Conservation (phyloP, 1,284 basidiomycete species). For the Sporisorium iseilematis-ciliati region DNA sequence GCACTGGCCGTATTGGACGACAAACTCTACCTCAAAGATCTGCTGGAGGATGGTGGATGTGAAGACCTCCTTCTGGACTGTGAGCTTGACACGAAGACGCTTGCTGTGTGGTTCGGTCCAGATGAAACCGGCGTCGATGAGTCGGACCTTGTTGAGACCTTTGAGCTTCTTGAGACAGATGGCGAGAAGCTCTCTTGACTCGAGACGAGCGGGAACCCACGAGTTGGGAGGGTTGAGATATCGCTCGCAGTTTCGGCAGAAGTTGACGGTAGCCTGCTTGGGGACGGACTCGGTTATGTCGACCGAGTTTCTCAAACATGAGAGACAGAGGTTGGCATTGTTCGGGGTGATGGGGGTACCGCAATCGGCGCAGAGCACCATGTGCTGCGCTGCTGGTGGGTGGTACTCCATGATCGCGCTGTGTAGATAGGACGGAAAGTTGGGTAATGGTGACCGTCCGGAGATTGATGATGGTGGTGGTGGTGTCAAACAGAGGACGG, state of each 20-base stretch:
- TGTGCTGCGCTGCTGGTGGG: slow-evolving; percentile 61
- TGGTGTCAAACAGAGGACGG: not conserved
- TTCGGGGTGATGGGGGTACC: slow-evolving; percentile 95
- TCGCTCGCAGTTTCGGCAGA: slow-evolving; percentile 94
- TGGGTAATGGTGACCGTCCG: not conserved
- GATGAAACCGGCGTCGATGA: slow-evolving; percentile 97
- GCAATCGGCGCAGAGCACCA: slow-evolving; percentile 71
- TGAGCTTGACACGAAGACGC: slow-evolving; percentile 89
- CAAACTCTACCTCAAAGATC: slow-evolving; percentile 95
- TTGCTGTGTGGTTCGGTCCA: slow-evolving; percentile 99
- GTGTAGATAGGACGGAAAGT: not conserved
- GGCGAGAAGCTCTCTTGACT: slow-evolving; percentile 89
- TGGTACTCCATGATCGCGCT: slow-evolving; percentile 59
- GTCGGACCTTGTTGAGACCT: slow-evolving; percentile 89
- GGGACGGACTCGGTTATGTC: slow-evolving; percentile 99
- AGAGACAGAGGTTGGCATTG: slow-evolving; percentile 94
- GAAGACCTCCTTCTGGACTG: slow-evolving; percentile 98
- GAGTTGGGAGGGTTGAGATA: slow-evolving; percentile 90
- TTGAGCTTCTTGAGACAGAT: slow-evolving; percentile 88
- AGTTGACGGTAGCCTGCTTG: slow-evolving; percentile 94
- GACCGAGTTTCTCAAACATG: slow-evolving; percentile 87
- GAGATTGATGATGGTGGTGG: not conserved
- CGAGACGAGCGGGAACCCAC: slow-evolving; percentile 88
- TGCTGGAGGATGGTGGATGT: slow-evolving; percentile 96
- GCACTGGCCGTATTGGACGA: slow-evolving; percentile 96